phyloP scores from a whole-genome alignment of 441 rosid genomes.

The Jatropha podagrica region DNA sequence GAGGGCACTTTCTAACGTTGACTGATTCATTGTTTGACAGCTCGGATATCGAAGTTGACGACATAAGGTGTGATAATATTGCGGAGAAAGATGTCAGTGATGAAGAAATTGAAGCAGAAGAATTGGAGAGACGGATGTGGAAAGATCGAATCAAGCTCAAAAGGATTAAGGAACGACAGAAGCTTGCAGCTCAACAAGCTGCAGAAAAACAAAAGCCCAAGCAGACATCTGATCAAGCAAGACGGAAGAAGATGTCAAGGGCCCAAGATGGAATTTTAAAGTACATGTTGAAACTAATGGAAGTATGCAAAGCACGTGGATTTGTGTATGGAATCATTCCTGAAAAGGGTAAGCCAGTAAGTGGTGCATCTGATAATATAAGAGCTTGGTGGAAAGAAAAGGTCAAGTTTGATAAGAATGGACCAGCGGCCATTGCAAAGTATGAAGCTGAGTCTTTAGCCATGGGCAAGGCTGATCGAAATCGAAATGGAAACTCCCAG shows the following conservation, averaged over 20 bases:
- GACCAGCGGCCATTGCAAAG: conserved; percentile 91
- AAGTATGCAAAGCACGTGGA: conserved; percentile 95
- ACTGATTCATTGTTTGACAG: conserved; percentile 37
- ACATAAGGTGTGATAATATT: conserved; percentile 69
- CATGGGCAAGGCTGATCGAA: conserved; percentile 54
- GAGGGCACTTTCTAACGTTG: conserved; percentile 20
- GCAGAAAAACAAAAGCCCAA: conserved; percentile 66
- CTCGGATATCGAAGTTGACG: conserved; percentile 73
- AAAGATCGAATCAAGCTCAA: conserved; percentile 84
- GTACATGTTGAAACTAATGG: conserved; percentile 98
- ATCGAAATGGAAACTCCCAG: conserved; percentile 55
- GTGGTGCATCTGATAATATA: conserved; percentile 91
- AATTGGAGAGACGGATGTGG: conserved; percentile 95
- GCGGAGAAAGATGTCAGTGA: conserved; percentile 97
- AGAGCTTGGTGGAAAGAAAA: conserved; percentile 99
- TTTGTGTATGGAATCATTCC: conserved; percentile 98
- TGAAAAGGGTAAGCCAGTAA: conserved; percentile 91
- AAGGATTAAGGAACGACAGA: conserved; percentile 76
- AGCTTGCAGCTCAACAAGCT: conserved; percentile 58
- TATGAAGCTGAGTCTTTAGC: conserved; percentile 83
- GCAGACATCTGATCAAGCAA: conserved; percentile 86
- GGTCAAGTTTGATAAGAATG: conserved; percentile 97
- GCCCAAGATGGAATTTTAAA: conserved; percentile 99
- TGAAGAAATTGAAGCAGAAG: conserved; percentile 93
- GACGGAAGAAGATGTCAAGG: conserved; percentile 97